Evolutionary conservation across 228 moss, liverwort and hornwort species (phyloP), one percentile per base, ranked within the genome.

Genomic region (Sphagnum fallax): DNA sequence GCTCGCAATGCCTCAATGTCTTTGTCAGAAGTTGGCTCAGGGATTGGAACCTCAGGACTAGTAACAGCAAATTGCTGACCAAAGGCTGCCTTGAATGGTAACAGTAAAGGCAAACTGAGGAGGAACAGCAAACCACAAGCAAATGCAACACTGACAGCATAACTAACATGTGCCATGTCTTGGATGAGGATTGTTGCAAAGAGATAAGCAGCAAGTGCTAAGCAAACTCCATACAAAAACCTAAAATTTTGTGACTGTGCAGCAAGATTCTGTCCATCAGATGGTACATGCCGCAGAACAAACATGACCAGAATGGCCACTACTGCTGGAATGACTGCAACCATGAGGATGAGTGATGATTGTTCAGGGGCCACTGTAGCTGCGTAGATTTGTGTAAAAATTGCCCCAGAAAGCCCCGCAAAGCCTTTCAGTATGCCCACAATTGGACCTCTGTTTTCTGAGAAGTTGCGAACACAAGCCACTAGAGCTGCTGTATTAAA

Each of bases 381-480:
- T 5, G 89, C 77, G 75, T 96, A 96, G 6, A 92, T 12, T 52
- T 86, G 85, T 6, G 96, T 87, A 75, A 96, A 96, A 58, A 96
- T 92, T 15, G 96, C 96, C 8, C 96, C 96, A 50, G 92, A 91
- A 4, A 96, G 82, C 50, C 96, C 96, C 14, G 80, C 84, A 73
- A 96, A 96, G 0, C 96, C 96, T 72, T 96, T 96, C 74, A 96
- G 67, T 65, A 96, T 91, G 52, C 96, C 96, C 64, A 96, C 96
- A 52, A 92, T 89, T 6, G 92, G 92, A 48, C 96, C 96, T 60
- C 96, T 75, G 70, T 91, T 88, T 4, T 86, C 73, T 14, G 96
- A 88, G 52, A 96, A 96, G 69, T 86, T 96, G 14, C 91, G 91
- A 52, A 96, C 96, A 14, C 91, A 96, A 0, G 91, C 79, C 64